Evolutionary conservation across 257 asterid species (phyloP).

Genomic region (Gentiana straminea): DNA sequence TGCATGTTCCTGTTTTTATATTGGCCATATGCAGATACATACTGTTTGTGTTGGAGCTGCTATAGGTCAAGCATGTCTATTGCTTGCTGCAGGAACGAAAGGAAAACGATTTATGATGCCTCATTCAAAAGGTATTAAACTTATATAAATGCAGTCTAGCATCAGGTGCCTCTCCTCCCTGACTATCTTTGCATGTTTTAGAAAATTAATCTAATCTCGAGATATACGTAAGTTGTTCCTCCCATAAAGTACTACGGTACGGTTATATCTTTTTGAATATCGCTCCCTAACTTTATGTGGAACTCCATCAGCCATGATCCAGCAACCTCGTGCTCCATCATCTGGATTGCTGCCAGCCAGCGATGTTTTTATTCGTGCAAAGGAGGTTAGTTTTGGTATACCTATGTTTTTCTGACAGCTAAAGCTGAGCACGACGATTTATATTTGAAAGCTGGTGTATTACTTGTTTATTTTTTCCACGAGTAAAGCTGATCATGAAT

Average conservation of each 20-base stretch:
- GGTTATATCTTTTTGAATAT: no score
- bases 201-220: background rate
- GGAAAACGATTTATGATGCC: constrained; percentile 93
- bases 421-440: no score
- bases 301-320: constrained; percentile 72
- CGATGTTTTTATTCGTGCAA: constrained; percentile 78
- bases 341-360: constrained; percentile 84
- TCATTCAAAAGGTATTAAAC: constrained; percentile 57
- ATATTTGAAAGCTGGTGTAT: no score
- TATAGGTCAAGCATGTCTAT: constrained; percentile 88
- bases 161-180: background rate
- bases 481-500: no score
- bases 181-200: background rate
- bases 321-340: constrained; percentile 82
- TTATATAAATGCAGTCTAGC: constrained; percentile 4
- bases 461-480: no score
- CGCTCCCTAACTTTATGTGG: constrained; percentile 1
- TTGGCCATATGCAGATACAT: constrained; percentile 46
- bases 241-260: no score
- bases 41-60: constrained; percentile 83
- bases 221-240: no score
- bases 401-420: background rate
- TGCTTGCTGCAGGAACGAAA: constrained; percentile 82
- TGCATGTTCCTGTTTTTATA: no score
- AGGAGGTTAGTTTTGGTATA: constrained; percentile 49